Evolutionary conservation across 345 rosid species (phyloP), one percentile per base, ranked within the genome.

Genomic region (Eucalyptus tenuipes): DNA sequence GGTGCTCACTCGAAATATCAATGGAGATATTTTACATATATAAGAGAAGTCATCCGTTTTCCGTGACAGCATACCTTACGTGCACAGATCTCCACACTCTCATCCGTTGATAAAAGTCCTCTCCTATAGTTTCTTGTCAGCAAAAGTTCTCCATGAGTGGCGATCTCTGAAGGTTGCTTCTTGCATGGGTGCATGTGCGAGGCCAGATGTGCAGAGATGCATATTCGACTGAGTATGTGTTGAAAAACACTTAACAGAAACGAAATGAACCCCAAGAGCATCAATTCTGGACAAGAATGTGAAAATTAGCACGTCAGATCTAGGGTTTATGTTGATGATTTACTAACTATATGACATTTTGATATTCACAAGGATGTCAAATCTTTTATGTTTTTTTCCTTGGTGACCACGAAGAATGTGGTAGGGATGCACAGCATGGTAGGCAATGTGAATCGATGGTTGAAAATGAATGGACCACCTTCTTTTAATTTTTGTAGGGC

Each of bases 181-280:
- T 92, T 93, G 93, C 99, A 97, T 7, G 99, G 99, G 85, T 94
- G 94, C 99, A 97, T 95, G 86, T 86, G 47, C 61, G 87, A 86
- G 18, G 93, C 93, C 85, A 96, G 89, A 85, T 91, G 81, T 52
- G 90, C 52, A 53, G 98, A 95, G 85, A 95, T 92, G 92, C 99
- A 97, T 14, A 95, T 92, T 49, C 90, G 90, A 87, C 92, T 92
- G 49, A 97, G 93, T 37, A 91, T 71, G 45, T 90, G 68, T 89
- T 96, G 99, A 80, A 93, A 92, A 20, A 95, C 98, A 7, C 96
- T 95, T 85, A 97, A 89, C 88, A 97, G 89, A 33, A 97, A 94
- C 66, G 99, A 97, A 66, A 96, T 95, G 92, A 97, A 96, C 68
- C 99, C 99, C 5, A 97, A 91, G 49, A 97, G 96, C 99, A 96